A percentile compares a stretch with the other conserved stretches of the same genome.
These are phyloP conservation scores for Xylaria sp. DNA, from an alignment of 2,329 filamentous ascomycete species.

Conservation along the genomic window DNA sequence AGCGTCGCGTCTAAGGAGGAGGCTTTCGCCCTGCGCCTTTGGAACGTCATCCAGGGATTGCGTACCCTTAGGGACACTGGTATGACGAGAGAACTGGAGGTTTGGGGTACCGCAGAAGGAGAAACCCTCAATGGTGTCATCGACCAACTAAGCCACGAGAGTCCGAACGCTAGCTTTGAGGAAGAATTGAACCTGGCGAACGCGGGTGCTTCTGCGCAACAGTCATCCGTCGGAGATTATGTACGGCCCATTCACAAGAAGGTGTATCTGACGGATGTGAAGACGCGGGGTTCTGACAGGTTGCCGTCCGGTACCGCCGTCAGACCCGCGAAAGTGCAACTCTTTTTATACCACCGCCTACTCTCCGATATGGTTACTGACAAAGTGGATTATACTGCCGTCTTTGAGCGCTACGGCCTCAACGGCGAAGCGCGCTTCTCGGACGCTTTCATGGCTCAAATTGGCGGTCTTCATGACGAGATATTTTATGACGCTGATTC, in stretches of 20 bases:
- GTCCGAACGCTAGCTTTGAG: conserved; percentile 75
- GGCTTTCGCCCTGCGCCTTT: conserved; percentile 78
- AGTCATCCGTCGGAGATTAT: conserved; percentile 50
- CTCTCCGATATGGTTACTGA: conserved; percentile 77
- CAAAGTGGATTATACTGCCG: conserved; percentile 68
- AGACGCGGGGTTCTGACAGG: conserved; percentile 73
- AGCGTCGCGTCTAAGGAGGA: conserved; percentile 79
- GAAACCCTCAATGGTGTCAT: conserved; percentile 89
- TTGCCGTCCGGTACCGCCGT: conserved; percentile 70
- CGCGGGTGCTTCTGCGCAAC: conserved; percentile 40
- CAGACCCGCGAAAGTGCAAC: conserved; percentile 80
- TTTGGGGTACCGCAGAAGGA: conserved; percentile 85
- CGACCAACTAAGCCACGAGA: conserved; percentile 79
- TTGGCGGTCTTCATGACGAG: conserved; percentile 71
- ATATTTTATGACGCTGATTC: conserved; percentile 58
- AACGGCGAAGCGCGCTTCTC: conserved; percentile 72
- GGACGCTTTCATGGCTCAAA: conserved; percentile 77
- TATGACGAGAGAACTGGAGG: conserved; percentile 75
- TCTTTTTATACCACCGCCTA: conserved; percentile 88
- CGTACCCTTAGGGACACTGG: conserved; percentile 74
- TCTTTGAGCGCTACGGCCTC: conserved; percentile 76
- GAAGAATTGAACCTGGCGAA: conserved; percentile 55
- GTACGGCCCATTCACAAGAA: conserved; percentile 43
- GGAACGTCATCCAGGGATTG: conserved; percentile 89
- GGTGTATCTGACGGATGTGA: conserved; percentile 85